A percentile compares a stretch with the other conserved stretches of the same genome.
Evolutionary conservation across 2,329 filamentous ascomycete species (phyloP).

Genomic region (Aspergillus pseudoviridinutans): DNA sequence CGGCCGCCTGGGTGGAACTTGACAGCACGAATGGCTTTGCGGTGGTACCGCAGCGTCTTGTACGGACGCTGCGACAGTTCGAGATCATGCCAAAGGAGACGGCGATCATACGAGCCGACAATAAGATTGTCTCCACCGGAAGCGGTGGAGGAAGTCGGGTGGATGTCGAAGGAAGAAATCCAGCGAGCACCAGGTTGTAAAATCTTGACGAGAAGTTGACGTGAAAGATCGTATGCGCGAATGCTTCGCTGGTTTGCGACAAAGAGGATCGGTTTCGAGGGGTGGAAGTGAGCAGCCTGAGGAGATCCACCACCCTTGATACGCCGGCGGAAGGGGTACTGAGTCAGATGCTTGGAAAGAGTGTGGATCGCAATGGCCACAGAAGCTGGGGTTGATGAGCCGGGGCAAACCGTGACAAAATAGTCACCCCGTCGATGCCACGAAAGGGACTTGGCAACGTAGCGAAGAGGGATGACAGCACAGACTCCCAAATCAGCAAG

Average conservation of each 20-base stretch:
- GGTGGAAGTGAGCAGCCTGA: slow-evolving; percentile 92
- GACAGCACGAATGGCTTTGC: slow-evolving; percentile 84
- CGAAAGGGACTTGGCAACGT: slow-evolving; percentile 78
- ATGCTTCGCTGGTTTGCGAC: slow-evolving; percentile 93
- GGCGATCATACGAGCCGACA: slow-evolving; percentile 89
- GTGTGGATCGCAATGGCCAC: slow-evolving; percentile 88
- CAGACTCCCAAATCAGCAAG: slow-evolving; percentile 73
- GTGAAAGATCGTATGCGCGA: slow-evolving; percentile 87
- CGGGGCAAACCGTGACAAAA: slow-evolving; percentile 83
- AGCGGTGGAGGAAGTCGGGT: slow-evolving; percentile 84
- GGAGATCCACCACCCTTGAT: slow-evolving; percentile 69
- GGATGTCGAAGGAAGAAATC: slow-evolving; percentile 92
- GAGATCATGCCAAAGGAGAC: slow-evolving; percentile 93
- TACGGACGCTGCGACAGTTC: slow-evolving; percentile 87
- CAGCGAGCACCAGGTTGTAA: slow-evolving; percentile 88
- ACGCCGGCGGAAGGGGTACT: slow-evolving; percentile 79
- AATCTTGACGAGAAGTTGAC: slow-evolving; percentile 87
- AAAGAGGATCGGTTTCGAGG: slow-evolving; percentile 87
- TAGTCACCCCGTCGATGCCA: slow-evolving; percentile 97
- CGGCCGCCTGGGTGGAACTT: slow-evolving; percentile 75
- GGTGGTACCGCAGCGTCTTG: slow-evolving; percentile 94
- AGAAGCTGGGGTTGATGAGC: slow-evolving; percentile 45
- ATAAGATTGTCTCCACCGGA: slow-evolving; percentile 90
- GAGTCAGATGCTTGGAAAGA: slow-evolving; percentile 87
- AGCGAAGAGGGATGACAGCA: slow-evolving; percentile 73